Conservation (phyloP, 2,329 filamentous ascomycete genomes). For the Ceratocystis lukuohia region DNA sequence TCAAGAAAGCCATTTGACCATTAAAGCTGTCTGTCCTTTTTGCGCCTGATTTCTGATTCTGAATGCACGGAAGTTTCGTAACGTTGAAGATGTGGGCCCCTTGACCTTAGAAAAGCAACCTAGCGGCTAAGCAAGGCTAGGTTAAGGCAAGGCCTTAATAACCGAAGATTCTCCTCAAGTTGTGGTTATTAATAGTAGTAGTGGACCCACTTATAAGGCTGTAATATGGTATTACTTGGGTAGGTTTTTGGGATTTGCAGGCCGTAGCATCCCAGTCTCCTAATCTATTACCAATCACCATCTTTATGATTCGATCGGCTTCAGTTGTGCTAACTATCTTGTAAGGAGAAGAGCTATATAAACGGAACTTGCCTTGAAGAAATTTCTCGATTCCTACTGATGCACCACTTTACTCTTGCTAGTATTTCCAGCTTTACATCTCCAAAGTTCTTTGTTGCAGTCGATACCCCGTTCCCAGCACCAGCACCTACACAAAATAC, state of each 20-base stretch:
- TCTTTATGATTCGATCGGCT: slow-evolving; percentile 1
- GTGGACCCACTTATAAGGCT: background rate
- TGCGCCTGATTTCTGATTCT: slow-evolving; percentile 1
- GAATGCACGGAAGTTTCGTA: slow-evolving; percentile 5
- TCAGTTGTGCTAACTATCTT: background rate
- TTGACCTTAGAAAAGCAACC: background rate
- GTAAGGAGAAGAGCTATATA: background rate
- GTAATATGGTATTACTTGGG: background rate
- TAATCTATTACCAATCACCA: background rate
- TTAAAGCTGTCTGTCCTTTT: slow-evolving; percentile 4
- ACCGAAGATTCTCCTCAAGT: background rate
- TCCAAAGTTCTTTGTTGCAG: too few relatives aligned
- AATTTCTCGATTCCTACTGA: too few relatives aligned
- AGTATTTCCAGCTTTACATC: too few relatives aligned
- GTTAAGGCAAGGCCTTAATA: background rate
- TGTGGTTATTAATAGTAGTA: background rate
- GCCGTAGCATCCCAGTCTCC: background rate
- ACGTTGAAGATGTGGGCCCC: background rate
- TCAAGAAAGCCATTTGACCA: background rate
- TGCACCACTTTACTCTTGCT: too few relatives aligned
- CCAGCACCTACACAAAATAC: background rate
- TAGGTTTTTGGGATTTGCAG: background rate
- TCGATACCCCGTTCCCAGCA: background rate
- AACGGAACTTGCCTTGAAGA: background rate
- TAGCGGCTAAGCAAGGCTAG: background rate